Percentiles rank a stretch among this genome's conserved stretches.
These are phyloP conservation scores for Tagetes patula DNA, from an alignment of 129 eudicot species.

Conservation along the genomic window DNA sequence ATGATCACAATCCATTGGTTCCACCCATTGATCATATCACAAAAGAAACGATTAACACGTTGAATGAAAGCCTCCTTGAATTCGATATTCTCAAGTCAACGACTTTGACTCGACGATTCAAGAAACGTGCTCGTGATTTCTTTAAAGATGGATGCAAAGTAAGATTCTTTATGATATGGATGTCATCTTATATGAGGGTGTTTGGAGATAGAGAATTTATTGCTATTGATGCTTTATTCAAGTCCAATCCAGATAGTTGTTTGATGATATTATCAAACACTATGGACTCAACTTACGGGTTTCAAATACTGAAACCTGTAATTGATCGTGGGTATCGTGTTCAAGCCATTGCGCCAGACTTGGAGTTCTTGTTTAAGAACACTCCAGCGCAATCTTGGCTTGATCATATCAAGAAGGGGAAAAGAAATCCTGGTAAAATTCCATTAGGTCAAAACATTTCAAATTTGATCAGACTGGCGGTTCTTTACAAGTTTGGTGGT, in stretches of 20 bases:
- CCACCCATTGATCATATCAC: neutral
- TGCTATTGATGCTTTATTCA: neutral
- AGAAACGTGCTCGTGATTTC: constrained; percentile 29
- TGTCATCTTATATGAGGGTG: neutral
- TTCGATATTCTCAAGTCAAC: constrained; percentile 36
- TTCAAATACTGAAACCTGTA: constrained; percentile 39
- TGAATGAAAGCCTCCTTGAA: neutral
- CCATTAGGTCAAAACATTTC: constrained; percentile 5
- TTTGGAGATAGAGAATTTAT: constrained; percentile 10
- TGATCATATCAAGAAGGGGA: neutral
- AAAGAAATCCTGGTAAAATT: constrained; percentile 3
- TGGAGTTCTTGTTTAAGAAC: constrained; percentile 10
- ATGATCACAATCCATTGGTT: neutral
- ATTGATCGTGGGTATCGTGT: constrained; percentile 32
- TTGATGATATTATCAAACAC: constrained; percentile 57
- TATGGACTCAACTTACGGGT: constrained; percentile 52
- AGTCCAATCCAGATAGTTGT: constrained; percentile 32
- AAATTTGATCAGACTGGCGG: neutral
- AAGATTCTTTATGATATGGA: constrained; percentile 10
- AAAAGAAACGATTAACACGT: neutral
- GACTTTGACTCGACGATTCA: constrained; percentile 30
- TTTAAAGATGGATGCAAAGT: constrained; percentile 8
- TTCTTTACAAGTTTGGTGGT: constrained; percentile 4
- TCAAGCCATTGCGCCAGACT: neutral
- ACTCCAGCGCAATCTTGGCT: constrained; percentile 5